A percentile compares a stretch with the other conserved stretches of the same genome.
These are phyloP conservation scores for Rhizopogon hawkerae DNA, from an alignment of 1,284 basidiomycete species.

Conservation along the genomic window DNA sequence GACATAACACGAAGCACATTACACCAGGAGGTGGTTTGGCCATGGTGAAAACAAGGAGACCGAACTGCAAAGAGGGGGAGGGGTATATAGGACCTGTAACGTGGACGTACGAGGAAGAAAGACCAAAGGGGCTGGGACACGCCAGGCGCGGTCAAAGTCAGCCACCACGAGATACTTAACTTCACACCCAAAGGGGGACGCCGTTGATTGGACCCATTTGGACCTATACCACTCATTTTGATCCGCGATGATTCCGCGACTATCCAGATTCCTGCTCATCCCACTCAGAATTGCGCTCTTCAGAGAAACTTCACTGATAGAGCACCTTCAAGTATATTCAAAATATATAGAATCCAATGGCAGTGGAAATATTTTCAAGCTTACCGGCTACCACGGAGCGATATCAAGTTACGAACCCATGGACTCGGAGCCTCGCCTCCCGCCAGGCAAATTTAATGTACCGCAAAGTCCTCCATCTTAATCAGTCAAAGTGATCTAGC, in stretches of 20 bases:
- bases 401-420: no score
- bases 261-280: no score
- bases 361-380: no score
- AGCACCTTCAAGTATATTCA: no score
- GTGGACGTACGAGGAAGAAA: background rate
- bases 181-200: background rate
- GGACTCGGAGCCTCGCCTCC: no score
- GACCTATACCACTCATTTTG: background rate
- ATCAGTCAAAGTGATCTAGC: conserved; percentile 42
- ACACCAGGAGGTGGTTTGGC: conserved; percentile 6
- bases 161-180: conserved; percentile 18
- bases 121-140: background rate
- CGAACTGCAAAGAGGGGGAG: background rate
- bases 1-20: conserved; percentile 10
- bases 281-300: no score
- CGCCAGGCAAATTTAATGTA: background rate
- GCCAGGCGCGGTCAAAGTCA: conserved; percentile 15
- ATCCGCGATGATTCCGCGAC: background rate
- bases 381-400: no score
- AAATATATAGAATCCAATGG: no score
- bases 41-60: conserved; percentile 12
- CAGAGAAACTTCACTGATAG: no score
- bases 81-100: background rate
- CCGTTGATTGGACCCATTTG: conserved; percentile 1
- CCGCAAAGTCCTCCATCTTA: background rate